Base-by-base conservation (phyloP, 2,329 filamentous ascomycete species). In the Leptographium lundbergii region DNA sequence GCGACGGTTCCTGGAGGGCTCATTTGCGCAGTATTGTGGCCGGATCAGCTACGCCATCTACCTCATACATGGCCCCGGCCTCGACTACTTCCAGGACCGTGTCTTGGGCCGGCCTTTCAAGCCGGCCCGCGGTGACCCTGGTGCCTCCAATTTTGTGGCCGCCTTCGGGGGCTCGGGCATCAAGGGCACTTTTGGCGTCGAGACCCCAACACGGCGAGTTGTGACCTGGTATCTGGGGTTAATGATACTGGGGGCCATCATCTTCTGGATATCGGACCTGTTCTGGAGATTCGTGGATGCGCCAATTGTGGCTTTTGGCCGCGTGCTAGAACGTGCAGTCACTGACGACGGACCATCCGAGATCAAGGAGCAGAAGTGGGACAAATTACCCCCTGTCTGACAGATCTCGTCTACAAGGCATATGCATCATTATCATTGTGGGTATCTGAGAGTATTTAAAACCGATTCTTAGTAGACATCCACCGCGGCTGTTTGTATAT, bases 231-330 rank as follows among this genome's bases (percentile, higher is more conserved):
- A 72, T 6, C 27, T 73, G 3, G 74, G 74, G n/a, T 65, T 77
- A 19, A 62, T 67, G 17, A 56, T 71, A 5, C 56, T 73, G 2
- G 67, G 66, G 5, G 65, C 70, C 4, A 59, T 72, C 2, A 71
- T 77, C 0, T 71, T 84, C 6, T 84, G 80, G 75, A 72, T 75
- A 6, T 77, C 78, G 1, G 82, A 85, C 67, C 59, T 85, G 4
- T 84, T 84, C 65, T 84, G 80, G 79, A 73, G 81, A 32, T 69
- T 69, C 1, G 73, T 85, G 6, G 82, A 85, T 73, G 75, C 66
- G 71, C 68, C 67, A 13, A 65, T 71, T 53, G 66, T 71, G 50
- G 61, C 39, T 17, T 45, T 69, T 47, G 69, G 67, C 6, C 65
- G 66, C 51, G 66, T 60, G 56, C 29, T 71, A 25, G 70, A 72